Conservation (phyloP, 208 protist genomes). For the Wallacemonas sp. region DNA sequence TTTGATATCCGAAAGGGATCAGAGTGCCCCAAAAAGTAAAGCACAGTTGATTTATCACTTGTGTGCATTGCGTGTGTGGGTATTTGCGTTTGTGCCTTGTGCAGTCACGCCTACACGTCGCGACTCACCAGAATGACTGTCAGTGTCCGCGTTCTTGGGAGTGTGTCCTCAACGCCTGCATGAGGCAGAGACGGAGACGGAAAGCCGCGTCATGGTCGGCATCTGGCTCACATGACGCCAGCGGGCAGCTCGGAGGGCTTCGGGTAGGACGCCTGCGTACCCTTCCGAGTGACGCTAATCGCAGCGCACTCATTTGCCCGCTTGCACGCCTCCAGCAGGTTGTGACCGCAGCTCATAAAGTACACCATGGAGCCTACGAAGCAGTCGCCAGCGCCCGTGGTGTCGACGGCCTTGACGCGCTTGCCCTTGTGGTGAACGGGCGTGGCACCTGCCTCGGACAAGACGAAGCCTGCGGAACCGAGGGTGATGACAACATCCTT, state of each 20-base stretch:
- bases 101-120: too few relatives aligned
- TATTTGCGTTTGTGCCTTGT: constrained; percentile 7
- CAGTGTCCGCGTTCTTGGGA: too few relatives aligned
- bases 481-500: constrained; percentile 91
- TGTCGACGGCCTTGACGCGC: constrained; percentile 91
- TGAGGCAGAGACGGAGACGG: too few relatives aligned
- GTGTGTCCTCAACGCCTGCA: too few relatives aligned
- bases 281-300: constrained; percentile 88
- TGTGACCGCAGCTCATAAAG: constrained; percentile 78
- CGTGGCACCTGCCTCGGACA: constrained; percentile 54
- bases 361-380: constrained; percentile 93
- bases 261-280: constrained; percentile 91
- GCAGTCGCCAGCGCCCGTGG: constrained; percentile 93
- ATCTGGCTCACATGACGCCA: constrained; percentile 42
- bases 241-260: constrained; percentile 58
- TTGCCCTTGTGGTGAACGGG: constrained; percentile 50
- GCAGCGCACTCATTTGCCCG: constrained; percentile 81
- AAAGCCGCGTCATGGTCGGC: not conserved
- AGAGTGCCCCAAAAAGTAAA: too few relatives aligned
- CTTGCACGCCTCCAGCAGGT: constrained; percentile 70
- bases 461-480: constrained; percentile 69
- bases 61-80: constrained; percentile 12
- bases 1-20: too few relatives aligned
- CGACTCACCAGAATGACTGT: not conserved
- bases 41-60: too few relatives aligned